Evolutionary conservation across 225 moss, liverwort and hornwort species (phyloP).

Genomic region (Physcomitrium patens): DNA sequence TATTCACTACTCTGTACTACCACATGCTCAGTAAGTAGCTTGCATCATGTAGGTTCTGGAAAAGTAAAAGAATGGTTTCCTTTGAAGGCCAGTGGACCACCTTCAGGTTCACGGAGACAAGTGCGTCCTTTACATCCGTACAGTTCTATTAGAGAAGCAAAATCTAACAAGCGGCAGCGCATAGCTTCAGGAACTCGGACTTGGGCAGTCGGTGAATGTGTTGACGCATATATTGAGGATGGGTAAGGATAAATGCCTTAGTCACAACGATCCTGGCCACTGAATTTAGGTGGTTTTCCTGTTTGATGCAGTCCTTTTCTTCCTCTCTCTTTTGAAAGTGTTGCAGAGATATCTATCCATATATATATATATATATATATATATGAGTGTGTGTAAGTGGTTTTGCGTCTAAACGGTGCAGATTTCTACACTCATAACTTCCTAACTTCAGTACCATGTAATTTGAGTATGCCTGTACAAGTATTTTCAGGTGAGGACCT

Average conservation of each 20-base stretch:
- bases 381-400: no score
- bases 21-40: constrained; percentile 8
- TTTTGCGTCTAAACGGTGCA: no score
- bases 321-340: no score
- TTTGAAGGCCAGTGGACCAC: constrained; percentile 43
- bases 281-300: not conserved
- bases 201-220: constrained; percentile 64
- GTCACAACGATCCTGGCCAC: not conserved
- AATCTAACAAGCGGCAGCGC: constrained; percentile 62
- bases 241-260: constrained; percentile 50
- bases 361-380: no score
- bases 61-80: constrained; percentile 76
- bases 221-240: constrained; percentile 76
- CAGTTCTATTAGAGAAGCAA: constrained; percentile 47
- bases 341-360: no score
- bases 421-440: not conserved
- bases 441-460: not conserved
- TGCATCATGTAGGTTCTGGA: constrained; percentile 32
- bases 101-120: constrained; percentile 49
- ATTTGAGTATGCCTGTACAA: not conserved
- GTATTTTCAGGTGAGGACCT: not conserved
- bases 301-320: no score
- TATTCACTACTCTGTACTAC: constrained; percentile 4
- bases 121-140: constrained; percentile 67
- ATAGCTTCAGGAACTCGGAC: constrained; percentile 52